Evolutionary conservation across 192 early-diverging fungal genomes (phyloP).

Genomic region (Linnemannia elongata): DNA sequence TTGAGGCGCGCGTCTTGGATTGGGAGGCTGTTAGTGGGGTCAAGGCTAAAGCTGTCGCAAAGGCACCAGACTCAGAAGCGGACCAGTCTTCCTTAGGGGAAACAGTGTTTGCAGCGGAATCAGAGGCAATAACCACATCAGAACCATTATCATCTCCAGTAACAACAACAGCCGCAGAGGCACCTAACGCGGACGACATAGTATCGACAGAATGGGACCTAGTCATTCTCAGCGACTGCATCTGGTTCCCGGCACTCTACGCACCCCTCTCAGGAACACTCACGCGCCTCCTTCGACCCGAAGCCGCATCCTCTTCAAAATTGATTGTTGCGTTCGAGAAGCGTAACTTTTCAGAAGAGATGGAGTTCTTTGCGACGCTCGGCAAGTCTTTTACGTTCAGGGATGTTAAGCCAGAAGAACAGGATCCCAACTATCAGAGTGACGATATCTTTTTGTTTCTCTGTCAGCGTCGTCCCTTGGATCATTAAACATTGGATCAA

Average conservation of each 20-base stretch:
- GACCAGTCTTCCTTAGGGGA: not conserved
- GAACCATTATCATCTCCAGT: not conserved
- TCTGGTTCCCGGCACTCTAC: conserved; percentile 51
- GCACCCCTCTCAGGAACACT: conserved; percentile 31
- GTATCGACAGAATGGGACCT: conserved; percentile 36
- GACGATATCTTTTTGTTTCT: conserved; percentile 57
- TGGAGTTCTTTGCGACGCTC: conserved; percentile 53
- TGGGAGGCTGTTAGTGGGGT: conserved; percentile 49
- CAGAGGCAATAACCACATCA: not conserved
- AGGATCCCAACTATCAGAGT: conserved; percentile 51
- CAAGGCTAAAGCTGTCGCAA: not conserved
- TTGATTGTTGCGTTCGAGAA: conserved; percentile 49
- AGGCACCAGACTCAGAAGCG: not conserved
- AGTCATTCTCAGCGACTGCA: conserved; percentile 52
- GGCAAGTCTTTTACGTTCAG: conserved; percentile 44
- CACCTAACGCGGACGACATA: conserved; percentile 6
- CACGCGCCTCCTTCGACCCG: conserved; percentile 12
- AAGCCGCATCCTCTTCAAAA: not conserved
- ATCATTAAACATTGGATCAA: too few relatives aligned
- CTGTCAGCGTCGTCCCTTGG: conserved; percentile 26
- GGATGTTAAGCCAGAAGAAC: conserved; percentile 53
- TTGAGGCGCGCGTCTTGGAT: conserved; percentile 30
- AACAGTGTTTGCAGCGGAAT: not conserved
- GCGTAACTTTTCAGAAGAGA: conserved; percentile 50
- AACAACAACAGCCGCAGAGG: not conserved